A percentile compares a stretch with the other conserved stretches of the same genome.
Conservation (phyloP, 495 filamentous ascomycete species). For the Tuber calosporum region DNA sequence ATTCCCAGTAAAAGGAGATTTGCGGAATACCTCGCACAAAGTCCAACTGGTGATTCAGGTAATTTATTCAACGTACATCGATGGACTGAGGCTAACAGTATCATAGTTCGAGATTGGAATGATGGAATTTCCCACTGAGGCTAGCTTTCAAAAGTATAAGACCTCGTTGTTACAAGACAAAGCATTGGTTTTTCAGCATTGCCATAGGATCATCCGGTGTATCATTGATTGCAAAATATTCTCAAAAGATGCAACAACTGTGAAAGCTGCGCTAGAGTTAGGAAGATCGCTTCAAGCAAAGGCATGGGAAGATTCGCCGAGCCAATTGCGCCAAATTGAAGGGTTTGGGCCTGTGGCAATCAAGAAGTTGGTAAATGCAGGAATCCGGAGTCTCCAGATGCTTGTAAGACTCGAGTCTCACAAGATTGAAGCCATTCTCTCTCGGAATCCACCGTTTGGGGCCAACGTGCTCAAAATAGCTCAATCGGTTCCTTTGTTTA, state of each 20-base stretch:
- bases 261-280: conserved; percentile 68
- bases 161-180: conserved; percentile 64
- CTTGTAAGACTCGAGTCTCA: conserved; percentile 60
- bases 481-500: conserved; percentile 67
- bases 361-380: conserved; percentile 65
- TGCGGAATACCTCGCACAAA: conserved; percentile 69
- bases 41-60: conserved; percentile 78
- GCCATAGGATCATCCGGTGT: conserved; percentile 70
- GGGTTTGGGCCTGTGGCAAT: conserved; percentile 71
- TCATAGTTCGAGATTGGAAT: conserved; percentile 56
- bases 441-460: conserved; percentile 78
- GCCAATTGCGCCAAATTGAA: conserved; percentile 80
- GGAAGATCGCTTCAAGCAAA: conserved; percentile 67
- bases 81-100: not conserved
- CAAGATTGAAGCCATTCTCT: conserved; percentile 68
- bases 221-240: conserved; percentile 74
- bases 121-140: conserved; percentile 61
- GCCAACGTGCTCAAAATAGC: conserved; percentile 57
- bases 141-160: conserved; percentile 56
- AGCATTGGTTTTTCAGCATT: conserved; percentile 60
- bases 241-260: conserved; percentile 59
- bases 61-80: not conserved
- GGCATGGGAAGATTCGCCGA: conserved; percentile 78
- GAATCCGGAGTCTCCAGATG: conserved; percentile 63
- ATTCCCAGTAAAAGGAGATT: conserved; percentile 71